A percentile compares a stretch with the other conserved stretches of the same genome.
Conservation (phyloP, 176 grass and related monocot genomes). For the Tuctoria greenei region DNA sequence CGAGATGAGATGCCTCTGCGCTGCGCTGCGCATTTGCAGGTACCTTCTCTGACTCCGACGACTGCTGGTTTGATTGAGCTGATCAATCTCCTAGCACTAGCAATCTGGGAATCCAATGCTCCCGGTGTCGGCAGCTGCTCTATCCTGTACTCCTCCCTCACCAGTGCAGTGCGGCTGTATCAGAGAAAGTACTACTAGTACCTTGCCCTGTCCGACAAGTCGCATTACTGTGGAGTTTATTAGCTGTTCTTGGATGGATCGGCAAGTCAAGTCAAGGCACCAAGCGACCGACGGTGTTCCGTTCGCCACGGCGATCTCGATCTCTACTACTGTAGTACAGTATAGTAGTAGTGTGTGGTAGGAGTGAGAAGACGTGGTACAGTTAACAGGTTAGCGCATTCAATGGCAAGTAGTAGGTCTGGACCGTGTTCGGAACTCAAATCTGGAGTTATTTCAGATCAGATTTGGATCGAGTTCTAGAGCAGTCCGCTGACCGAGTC, state of each 20-base stretch:
- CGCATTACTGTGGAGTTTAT: constrained; percentile 26
- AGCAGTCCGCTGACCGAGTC: not conserved
- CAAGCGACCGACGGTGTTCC: not conserved
- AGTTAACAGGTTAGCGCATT: not conserved
- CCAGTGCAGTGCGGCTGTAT: too few relatives aligned
- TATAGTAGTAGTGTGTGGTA: too few relatives aligned
- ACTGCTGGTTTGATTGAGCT: not conserved
- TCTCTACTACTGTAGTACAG: too few relatives aligned
- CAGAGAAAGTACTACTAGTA: not conserved
- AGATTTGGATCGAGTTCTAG: not conserved
- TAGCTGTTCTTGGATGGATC: constrained; percentile 6
- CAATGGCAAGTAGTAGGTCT: not conserved
- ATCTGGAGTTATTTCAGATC: too few relatives aligned
- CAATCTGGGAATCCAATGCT: constrained; percentile 27
- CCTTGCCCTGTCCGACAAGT: constrained; percentile 18
- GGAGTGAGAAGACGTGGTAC: not conserved
- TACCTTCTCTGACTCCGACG: not conserved
- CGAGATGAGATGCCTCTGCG: not conserved
- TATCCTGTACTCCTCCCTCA: not conserved
- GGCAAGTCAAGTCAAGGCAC: too few relatives aligned
- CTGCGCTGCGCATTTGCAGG: not conserved
- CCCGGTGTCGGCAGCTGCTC: constrained; percentile 19
- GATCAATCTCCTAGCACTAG: too few relatives aligned
- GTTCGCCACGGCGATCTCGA: not conserved
- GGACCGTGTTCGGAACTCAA: too few relatives aligned